Base-by-base conservation (phyloP, 1,284 basidiomycete genomes). In the Austroboletus niveus region DNA sequence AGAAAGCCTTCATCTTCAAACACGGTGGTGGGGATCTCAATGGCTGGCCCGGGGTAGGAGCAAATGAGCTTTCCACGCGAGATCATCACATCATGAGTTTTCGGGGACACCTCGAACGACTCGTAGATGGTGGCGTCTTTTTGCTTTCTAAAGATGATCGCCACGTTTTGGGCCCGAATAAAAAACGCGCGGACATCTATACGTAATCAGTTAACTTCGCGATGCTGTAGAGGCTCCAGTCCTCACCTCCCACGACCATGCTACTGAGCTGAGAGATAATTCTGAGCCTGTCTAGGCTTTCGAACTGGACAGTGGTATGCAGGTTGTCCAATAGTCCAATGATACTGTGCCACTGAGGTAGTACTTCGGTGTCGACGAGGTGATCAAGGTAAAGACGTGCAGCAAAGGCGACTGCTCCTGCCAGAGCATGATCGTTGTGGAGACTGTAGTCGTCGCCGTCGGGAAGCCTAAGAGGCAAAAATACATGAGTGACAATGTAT, bases 381-480 rank as follows among this genome's bases (percentile, higher is more conserved):
- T 40, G 22, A 8, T 11, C 20, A 11, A 9, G 7, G 12, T 22
- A 40, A 10, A 20, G 30, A 22, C 14, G 44, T 1, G 55, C 52
- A 14, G 30, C 51, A 22, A 32, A 47, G 1, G 41, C 31, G 11
- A 60, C 9, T 7, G 46, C 49, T 7, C 4, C 42, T n/a, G 50
- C 40, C 3, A 66, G 53, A 6, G 55, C 42, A 41, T 8, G 29
- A n/a, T 68, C 55, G 2, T 58, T 50, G 11, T 0, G 5, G n/a
- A 47, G 5, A 17, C 10, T 47, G 34, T 56, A 43, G 27, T 66
- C 65, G 12, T 60, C 52, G 15, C 52, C 52, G 5, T 48, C 52
- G 0, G 65, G 64, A 11, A 69, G 62, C 7, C 48, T 42, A 9
- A 60, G 41, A 8, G 66, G 63, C 38, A 47, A 57, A 38, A 64